phyloP scores from a whole-genome alignment of 805 yeast genomes.

The Lachancea fermentati region DNA sequence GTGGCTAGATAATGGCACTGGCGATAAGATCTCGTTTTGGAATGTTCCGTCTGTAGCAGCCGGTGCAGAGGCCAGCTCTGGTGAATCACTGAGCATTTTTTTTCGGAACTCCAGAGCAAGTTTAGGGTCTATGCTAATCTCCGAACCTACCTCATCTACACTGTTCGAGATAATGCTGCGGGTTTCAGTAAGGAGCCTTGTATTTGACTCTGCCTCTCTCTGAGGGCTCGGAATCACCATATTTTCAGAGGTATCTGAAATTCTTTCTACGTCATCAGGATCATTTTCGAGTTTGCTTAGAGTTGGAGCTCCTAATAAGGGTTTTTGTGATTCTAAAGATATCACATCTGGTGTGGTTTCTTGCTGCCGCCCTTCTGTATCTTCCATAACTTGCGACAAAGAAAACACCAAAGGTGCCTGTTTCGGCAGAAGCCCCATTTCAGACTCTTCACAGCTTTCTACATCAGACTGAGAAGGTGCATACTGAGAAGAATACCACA shows the following conservation, averaged over 20 bases:
- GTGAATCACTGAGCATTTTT: conserved; percentile 1
- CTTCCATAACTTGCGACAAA: conserved; percentile 2
- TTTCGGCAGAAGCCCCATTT: not conserved
- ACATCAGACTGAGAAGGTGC: conserved; percentile 4
- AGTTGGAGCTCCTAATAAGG: too few species aligned
- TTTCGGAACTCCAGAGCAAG: conserved; percentile 1
- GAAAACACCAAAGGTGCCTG: conserved; percentile 4
- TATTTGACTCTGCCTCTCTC: too few species aligned
- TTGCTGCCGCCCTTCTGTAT: too few species aligned
- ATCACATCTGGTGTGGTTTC: too few species aligned
- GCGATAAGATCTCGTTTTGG: not conserved
- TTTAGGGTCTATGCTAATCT: conserved; percentile 1
- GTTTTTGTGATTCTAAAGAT: too few species aligned
- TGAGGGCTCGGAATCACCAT: too few species aligned
- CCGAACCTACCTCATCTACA: conserved; percentile 4
- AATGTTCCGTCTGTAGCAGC: not conserved
- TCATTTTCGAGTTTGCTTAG: too few species aligned
- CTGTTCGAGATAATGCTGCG: conserved; percentile 6
- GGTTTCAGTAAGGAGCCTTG: not conserved
- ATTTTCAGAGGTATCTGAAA: too few species aligned
- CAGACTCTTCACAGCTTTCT: not conserved
- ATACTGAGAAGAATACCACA: conserved; percentile 11
- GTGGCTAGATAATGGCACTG: not conserved
- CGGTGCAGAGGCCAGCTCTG: not conserved
- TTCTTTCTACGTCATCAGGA: too few species aligned